Conservation (phyloP, 2,329 filamentous ascomycete genomes). For the Alternaria dauci region DNA sequence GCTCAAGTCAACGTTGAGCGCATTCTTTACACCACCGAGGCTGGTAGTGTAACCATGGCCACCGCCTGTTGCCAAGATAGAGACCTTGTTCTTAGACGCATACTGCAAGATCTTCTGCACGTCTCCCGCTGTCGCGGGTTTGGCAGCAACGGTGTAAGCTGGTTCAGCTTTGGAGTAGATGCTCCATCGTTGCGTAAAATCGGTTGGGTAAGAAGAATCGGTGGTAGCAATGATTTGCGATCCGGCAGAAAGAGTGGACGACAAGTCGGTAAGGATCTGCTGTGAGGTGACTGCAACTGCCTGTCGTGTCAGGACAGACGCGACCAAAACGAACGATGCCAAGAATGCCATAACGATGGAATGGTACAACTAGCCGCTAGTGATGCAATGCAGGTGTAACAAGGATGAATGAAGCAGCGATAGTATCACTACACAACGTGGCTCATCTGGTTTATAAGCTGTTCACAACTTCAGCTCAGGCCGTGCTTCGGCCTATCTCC, state of each 20-base stretch:
- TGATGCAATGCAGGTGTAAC: background rate
- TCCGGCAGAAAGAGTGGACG: background rate
- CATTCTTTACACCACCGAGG: background rate
- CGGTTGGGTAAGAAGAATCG: background rate
- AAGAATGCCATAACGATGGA: slow-evolving; percentile 1
- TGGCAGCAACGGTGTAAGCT: background rate
- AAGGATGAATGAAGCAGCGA: background rate
- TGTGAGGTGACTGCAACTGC: slow-evolving; percentile 3
- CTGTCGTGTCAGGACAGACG: background rate
- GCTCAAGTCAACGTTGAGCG: background rate
- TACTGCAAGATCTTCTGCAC: slow-evolving; percentile 7
- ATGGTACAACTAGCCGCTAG: background rate
- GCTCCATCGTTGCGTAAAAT: slow-evolving; percentile 7
- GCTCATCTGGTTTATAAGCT: background rate
- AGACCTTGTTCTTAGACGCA: slow-evolving; percentile 1
- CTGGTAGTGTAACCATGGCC: background rate
- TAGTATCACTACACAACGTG: background rate
- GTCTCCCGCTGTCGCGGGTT: background rate
- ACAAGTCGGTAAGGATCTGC: slow-evolving; percentile 6
- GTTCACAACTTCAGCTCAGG: background rate
- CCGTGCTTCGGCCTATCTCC: background rate
- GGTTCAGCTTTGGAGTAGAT: slow-evolving; percentile 2
- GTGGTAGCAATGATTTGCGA: background rate
- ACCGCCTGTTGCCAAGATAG: slow-evolving; percentile 3
- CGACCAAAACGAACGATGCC: background rate